phyloP scores from a whole-genome alignment of 257 asterid species.

The Perilla frutescens region DNA sequence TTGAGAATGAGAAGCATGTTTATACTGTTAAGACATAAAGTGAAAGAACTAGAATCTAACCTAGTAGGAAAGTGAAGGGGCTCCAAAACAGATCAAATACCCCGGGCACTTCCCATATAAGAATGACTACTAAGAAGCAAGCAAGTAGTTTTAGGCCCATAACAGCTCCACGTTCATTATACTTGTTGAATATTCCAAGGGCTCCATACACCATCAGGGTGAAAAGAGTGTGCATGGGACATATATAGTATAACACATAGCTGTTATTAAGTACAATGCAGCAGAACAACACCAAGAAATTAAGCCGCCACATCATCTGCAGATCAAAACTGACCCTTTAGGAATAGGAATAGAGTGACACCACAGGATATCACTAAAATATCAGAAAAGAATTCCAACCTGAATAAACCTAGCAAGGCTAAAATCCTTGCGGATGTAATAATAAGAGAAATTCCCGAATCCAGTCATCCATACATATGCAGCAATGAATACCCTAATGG shows the following conservation, averaged over 20 bases:
- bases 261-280: slow-evolving; percentile 74
- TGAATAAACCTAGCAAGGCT: slow-evolving; percentile 79
- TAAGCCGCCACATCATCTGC: slow-evolving; percentile 98
- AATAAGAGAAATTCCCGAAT: slow-evolving; percentile 90
- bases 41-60: slow-evolving; percentile 45
- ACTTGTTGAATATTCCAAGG: slow-evolving; percentile 78
- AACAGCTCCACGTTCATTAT: slow-evolving; percentile 71
- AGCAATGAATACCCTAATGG: slow-evolving; percentile 82
- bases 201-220: slow-evolving; percentile 93
- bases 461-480: slow-evolving; percentile 98
- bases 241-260: slow-evolving; percentile 77
- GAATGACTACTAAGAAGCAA: slow-evolving; percentile 83
- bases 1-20: slow-evolving; percentile 27
- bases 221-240: slow-evolving; percentile 96
- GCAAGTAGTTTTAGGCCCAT: slow-evolving; percentile 69
- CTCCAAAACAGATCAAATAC: slow-evolving; percentile 78
- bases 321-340: slow-evolving; percentile 35
- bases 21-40: slow-evolving; percentile 24
- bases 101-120: slow-evolving; percentile 85
- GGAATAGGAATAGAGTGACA: slow-evolving; percentile 35
- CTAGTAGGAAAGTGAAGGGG: slow-evolving; percentile 80
- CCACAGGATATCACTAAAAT: background rate
- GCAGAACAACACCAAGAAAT: slow-evolving; percentile 84
- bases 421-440: slow-evolving; percentile 87
- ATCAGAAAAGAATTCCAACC: slow-evolving; percentile 44